Conservation (phyloP, 106 monocot genomes). For the Allium fistulosum region DNA sequence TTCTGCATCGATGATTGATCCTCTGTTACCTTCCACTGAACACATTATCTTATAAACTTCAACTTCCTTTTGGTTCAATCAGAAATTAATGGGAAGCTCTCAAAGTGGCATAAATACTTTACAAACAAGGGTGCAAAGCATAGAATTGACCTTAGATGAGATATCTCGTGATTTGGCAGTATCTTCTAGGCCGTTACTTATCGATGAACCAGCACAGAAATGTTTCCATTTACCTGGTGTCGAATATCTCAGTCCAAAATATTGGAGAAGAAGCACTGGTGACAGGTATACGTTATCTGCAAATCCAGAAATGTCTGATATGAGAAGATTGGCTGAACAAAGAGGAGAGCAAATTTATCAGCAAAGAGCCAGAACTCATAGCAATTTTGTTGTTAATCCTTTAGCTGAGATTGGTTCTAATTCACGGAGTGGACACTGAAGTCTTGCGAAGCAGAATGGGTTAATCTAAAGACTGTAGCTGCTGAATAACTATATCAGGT, state of each 20-base stretch:
- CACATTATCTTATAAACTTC: too few relatives aligned
- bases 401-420: constrained; percentile 31
- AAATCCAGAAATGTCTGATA: constrained; percentile 25
- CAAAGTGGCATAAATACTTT: constrained; percentile 72
- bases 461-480: too few relatives aligned
- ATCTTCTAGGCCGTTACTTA: constrained; percentile 39
- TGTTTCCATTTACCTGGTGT: constrained; percentile 78
- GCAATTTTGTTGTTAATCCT: constrained; percentile 53
- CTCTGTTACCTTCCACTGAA: too few relatives aligned
- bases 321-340: constrained; percentile 15
- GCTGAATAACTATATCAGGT: too few relatives aligned
- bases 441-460: background rate
- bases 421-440: background rate
- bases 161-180: constrained; percentile 64
- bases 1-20: too few relatives aligned
- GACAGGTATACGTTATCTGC: constrained; percentile 32
- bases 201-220: constrained; percentile 17
- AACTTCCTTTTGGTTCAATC: background rate
- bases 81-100: constrained; percentile 90
- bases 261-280: constrained; percentile 68
- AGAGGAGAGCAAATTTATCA: constrained; percentile 15
- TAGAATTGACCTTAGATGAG: constrained; percentile 71
- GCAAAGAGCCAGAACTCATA: constrained; percentile 21
- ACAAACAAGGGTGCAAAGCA: constrained; percentile 72
- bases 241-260: constrained; percentile 70